A percentile compares a stretch with the other conserved stretches of the same genome.
Conservation (phyloP, 2,329 filamentous ascomycete genomes). For the Didymella pomorum region DNA sequence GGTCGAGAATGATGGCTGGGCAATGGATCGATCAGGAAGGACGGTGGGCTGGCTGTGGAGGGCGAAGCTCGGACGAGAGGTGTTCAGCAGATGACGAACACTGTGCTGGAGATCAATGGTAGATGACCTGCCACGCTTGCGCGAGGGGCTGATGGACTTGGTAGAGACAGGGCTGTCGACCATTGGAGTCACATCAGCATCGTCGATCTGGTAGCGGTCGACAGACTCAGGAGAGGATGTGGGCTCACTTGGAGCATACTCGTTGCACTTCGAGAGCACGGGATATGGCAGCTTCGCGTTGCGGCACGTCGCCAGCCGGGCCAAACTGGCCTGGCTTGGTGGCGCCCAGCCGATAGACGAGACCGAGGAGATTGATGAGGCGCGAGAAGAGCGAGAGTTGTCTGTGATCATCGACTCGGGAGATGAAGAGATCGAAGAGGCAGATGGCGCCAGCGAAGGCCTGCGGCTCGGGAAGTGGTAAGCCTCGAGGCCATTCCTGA, state of each 20-base stretch:
- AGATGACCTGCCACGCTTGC: constrained; percentile 69
- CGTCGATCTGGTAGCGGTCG: constrained; percentile 61
- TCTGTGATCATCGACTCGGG: constrained; percentile 72
- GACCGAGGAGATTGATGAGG: constrained; percentile 63
- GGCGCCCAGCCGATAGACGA: constrained; percentile 62
- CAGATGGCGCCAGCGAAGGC: constrained; percentile 59
- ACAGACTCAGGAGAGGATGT: constrained; percentile 50
- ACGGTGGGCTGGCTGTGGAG: constrained; percentile 46
- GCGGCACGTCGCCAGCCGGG: constrained; percentile 62
- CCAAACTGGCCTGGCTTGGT: constrained; percentile 58
- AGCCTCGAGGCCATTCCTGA: constrained; percentile 54
- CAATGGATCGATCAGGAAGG: constrained; percentile 47
- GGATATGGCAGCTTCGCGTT: constrained; percentile 56
- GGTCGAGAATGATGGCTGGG: constrained; percentile 42
- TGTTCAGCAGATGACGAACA: constrained; percentile 68
- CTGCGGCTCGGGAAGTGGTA: constrained; percentile 56
- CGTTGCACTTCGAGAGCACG: constrained; percentile 49
- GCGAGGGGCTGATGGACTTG: constrained; percentile 38
- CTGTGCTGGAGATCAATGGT: constrained; percentile 69
- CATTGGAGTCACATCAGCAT: constrained; percentile 42
- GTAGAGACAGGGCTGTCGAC: constrained; percentile 39
- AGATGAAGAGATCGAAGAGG: constrained; percentile 62
- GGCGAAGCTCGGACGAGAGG: constrained; percentile 50
- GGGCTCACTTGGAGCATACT: constrained; percentile 46
- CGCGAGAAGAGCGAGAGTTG: constrained; percentile 63